Evolutionary conservation across 106 monocot genomes (phyloP).

Genomic region (Allium cepa): DNA sequence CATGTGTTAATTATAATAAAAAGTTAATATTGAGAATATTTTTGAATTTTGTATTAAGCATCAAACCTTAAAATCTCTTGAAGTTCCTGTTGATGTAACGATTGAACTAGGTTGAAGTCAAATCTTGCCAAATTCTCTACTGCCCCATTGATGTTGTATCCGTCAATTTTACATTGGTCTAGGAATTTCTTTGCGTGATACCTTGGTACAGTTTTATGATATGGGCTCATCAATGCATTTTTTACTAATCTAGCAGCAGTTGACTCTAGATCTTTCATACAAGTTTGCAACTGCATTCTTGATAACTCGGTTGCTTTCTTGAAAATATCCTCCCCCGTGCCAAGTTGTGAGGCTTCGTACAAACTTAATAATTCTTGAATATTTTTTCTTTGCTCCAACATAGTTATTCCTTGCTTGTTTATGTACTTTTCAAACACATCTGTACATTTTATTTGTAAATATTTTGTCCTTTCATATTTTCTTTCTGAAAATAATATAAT

Average conservation of each 20-base stretch:
- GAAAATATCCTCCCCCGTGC: constrained; percentile 28
- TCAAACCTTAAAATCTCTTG: constrained; percentile 22
- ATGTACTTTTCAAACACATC: constrained; percentile 27
- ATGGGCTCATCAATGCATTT: constrained; percentile 23
- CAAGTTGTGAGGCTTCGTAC: constrained; percentile 39
- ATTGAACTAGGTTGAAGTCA: constrained; percentile 31
- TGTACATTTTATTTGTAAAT: neutral
- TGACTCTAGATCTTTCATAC: constrained; percentile 7
- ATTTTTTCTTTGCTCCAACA: constrained; percentile 11
- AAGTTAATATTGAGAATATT: neutral
- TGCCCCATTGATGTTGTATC: neutral
- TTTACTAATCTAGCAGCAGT: constrained; percentile 8
- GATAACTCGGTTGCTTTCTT: constrained; percentile 30
- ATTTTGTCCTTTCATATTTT: no score
- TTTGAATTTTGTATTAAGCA: neutral
- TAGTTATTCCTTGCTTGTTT: constrained; percentile 18
- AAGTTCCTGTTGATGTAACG: constrained; percentile 24
- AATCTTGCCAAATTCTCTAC: constrained; percentile 23
- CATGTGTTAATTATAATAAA: neutral
- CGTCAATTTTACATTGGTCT: neutral
- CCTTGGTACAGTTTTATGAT: constrained; percentile 24
- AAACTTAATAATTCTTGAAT: constrained; percentile 31
- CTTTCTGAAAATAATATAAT: no score
- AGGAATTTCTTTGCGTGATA: constrained; percentile 17
- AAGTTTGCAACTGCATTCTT: constrained; percentile 10